Base-by-base conservation (phyloP, 306 rosid species). In the Cajanus cajan region DNA sequence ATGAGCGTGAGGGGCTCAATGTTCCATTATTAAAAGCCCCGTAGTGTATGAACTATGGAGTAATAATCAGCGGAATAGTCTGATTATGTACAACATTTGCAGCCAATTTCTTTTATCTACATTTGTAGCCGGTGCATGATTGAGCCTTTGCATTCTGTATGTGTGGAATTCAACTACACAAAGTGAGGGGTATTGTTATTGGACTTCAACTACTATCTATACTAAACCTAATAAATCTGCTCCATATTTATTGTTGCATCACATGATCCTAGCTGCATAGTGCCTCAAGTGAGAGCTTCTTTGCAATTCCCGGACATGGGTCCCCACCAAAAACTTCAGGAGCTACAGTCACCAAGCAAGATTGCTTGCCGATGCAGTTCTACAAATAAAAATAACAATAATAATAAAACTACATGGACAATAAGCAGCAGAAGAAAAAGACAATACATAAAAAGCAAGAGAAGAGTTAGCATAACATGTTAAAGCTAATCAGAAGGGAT, bases 241-340 rank as follows among this genome's bases (percentile, higher is more conserved):
- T 59, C 78, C 76, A 54, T 40, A 50, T 73, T 76, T 74, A 73
- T 47, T 74, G 51, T 82, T 72, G 71, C 50, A 48, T 62, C 16
- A 72, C 55, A 44, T 58, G 85, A 80, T 66, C 71, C 82, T 77
- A 83, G 78, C 76, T 77, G 92, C 93, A 91, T 39, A 84, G 43
- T n/a, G 86, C 92, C 69, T 86, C 92, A 43, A 86, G 45, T 48
- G 90, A 81, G 59, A 87, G 52, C 86, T 88, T 92, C 87, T 86
- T 90, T 24, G 54, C 66, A 75, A 28, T 74, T 45, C 86, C 88
- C 0, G 86, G 92, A 74, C 90, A 89, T 43, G 93, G 93, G 65
- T 90, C 93, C 79, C 90, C 93, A 36, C 92, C 92, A 72, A 88
- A 86, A 19, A 83, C 88, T 82, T 83, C 76, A 64, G 89, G 54